Conservation (phyloP, 192 early-diverging fungal genomes). For the Oehlia diaphana region DNA sequence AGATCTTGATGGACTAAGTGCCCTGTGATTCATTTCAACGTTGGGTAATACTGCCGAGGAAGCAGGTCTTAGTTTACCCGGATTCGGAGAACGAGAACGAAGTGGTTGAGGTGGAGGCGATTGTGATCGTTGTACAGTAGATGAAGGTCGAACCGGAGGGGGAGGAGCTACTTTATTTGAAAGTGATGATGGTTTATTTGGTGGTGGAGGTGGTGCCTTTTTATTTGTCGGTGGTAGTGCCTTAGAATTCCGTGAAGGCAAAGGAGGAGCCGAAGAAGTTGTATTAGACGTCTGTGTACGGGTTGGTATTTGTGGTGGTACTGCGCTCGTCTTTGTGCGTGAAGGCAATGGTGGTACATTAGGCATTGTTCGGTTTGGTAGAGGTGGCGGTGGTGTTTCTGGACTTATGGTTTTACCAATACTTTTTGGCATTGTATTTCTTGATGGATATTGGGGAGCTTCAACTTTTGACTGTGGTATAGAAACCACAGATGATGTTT, state of each 20-base stretch:
- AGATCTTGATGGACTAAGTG: background rate
- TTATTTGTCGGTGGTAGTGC: constrained; percentile 19
- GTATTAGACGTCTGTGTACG: constrained; percentile 3
- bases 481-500: background rate
- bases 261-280: background rate
- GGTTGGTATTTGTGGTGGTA: constrained; percentile 25
- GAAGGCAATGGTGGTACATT: constrained; percentile 32
- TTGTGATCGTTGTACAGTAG: constrained; percentile 6
- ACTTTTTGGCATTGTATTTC: background rate
- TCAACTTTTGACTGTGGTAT: constrained; percentile 5
- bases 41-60: constrained; percentile 9
- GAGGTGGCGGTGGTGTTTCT: constrained; percentile 1
- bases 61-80: constrained; percentile 30
- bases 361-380: constrained; percentile 24
- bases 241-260: background rate
- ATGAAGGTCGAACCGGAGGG: constrained; percentile 10
- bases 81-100: constrained; percentile 25
- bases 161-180: constrained; percentile 31
- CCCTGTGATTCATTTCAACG: background rate
- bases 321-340: constrained; percentile 28
- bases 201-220: constrained; percentile 29
- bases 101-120: constrained; percentile 15
- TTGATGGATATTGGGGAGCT: background rate
- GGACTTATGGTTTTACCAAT: background rate
- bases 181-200: constrained; percentile 30